Evolutionary conservation across 768 basidiomycete species (phyloP).

Genomic region (Gloeopeniophorella convolvens): DNA sequence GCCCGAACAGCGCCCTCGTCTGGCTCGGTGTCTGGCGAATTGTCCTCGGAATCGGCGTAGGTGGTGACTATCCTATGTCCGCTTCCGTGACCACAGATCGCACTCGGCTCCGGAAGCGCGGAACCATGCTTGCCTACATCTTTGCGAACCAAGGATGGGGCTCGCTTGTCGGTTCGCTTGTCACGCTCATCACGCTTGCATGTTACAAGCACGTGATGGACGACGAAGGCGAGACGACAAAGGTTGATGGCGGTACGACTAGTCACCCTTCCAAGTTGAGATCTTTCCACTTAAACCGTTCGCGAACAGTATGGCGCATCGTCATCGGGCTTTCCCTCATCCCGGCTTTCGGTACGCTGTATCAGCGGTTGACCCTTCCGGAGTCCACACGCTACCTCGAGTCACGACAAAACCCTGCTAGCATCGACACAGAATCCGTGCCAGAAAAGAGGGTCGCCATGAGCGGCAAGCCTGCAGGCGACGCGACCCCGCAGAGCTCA

Average conservation of each 20-base stretch:
- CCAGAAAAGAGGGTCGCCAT: no score
- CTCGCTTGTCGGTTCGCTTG: slow-evolving; percentile 53
- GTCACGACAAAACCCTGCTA: slow-evolving; percentile 27
- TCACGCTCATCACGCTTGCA: slow-evolving; percentile 56
- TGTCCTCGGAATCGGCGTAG: slow-evolving; percentile 70
- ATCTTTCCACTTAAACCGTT: background rate
- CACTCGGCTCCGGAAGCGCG: slow-evolving; percentile 56
- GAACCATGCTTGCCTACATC: slow-evolving; percentile 70
- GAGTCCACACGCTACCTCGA: slow-evolving; percentile 55
- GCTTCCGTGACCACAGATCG: slow-evolving; percentile 64
- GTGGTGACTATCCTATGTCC: slow-evolving; percentile 77
- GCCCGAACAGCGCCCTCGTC: slow-evolving; percentile 46
- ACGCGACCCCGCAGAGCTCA: background rate
- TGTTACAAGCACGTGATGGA: slow-evolving; percentile 62
- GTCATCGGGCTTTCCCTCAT: slow-evolving; percentile 66
- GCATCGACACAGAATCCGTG: no score
- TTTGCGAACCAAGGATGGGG: slow-evolving; percentile 81
- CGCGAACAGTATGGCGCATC: slow-evolving; percentile 60
- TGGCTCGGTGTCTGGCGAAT: slow-evolving; percentile 65
- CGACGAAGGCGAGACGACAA: slow-evolving; percentile 46
- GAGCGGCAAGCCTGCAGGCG: background rate
- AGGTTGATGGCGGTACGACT: slow-evolving; percentile 65
- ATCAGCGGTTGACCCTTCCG: slow-evolving; percentile 67
- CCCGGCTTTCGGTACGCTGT: slow-evolving; percentile 68
- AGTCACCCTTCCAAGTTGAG: no score